Conservation (phyloP, 1,284 basidiomycete species). For the Tetrapyrgos nigripes region DNA sequence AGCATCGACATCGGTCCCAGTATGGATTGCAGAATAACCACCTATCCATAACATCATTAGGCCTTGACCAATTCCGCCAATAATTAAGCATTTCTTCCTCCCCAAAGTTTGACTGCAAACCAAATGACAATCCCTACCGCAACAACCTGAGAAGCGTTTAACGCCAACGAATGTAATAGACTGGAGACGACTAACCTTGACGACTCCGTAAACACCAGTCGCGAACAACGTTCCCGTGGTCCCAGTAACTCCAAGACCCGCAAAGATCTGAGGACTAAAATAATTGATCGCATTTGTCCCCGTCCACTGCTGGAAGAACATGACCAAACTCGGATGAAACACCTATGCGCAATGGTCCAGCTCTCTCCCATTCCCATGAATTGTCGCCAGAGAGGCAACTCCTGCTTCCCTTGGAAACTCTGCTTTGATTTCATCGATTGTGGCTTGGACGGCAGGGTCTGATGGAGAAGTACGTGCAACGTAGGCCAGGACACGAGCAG, state of each 20-base stretch:
- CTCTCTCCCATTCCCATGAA: constrained; percentile 52
- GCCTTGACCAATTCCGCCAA: constrained; percentile 52
- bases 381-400: constrained; percentile 42
- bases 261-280: constrained; percentile 56
- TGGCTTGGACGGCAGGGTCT: constrained; percentile 46
- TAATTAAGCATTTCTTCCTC: constrained; percentile 51
- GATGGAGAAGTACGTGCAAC: constrained; percentile 46
- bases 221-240: constrained; percentile 58
- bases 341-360: constrained; percentile 48
- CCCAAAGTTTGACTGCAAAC: constrained; percentile 51
- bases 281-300: constrained; percentile 71
- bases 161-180: too few species aligned
- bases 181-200: constrained; percentile 56
- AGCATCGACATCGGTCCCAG: constrained; percentile 38
- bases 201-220: constrained; percentile 64
- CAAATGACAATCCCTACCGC: constrained; percentile 44
- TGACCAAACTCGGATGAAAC: constrained; percentile 59
- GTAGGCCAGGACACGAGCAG: constrained; percentile 55
- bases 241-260: constrained; percentile 59
- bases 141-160: constrained; percentile 36
- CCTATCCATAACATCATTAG: constrained; percentile 58
- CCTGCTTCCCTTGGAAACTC: constrained; percentile 53
- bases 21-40: constrained; percentile 49
- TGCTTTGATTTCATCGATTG: constrained; percentile 57
- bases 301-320: constrained; percentile 65